phyloP scores from a whole-genome alignment of 2,329 filamentous ascomycete species.

The Curvularia spicifera region DNA sequence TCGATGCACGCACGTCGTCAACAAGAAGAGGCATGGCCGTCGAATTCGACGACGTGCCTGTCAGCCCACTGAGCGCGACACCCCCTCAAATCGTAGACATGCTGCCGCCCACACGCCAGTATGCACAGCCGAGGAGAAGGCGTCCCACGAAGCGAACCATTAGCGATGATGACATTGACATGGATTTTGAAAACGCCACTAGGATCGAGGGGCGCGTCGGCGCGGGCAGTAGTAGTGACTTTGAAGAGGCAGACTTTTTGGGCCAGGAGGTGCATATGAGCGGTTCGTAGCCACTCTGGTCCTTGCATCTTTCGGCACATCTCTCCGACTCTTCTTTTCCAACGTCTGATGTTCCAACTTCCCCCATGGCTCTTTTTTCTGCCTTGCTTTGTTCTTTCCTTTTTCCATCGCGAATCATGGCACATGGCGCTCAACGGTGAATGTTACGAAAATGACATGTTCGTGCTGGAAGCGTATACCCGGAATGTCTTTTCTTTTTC shows the following conservation, averaged over 20 bases:
- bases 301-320: too few species aligned
- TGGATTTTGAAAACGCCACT: constrained; percentile 42
- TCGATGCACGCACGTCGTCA: constrained; percentile 26
- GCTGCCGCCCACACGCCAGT: constrained; percentile 33
- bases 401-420: neutral
- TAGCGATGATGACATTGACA: constrained; percentile 38
- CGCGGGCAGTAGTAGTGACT: constrained; percentile 59
- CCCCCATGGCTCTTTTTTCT: neutral
- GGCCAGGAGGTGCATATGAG: constrained; percentile 43
- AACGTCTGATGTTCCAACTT: neutral
- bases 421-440: constrained; percentile 12
- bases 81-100: constrained; percentile 29
- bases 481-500: constrained; percentile 12
- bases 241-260: constrained; percentile 71
- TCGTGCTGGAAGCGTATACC: constrained; percentile 27
- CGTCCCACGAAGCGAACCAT: constrained; percentile 14
- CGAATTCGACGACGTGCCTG: constrained; percentile 44
- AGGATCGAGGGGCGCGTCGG: constrained; percentile 45
- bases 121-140: constrained; percentile 42
- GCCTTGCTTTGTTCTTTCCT: constrained; percentile 13
- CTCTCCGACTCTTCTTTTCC: neutral
- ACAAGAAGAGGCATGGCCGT: constrained; percentile 17
- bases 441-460: constrained; percentile 10
- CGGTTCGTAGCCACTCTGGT: constrained; percentile 27
- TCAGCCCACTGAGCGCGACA: constrained; percentile 44